Evolutionary conservation across 768 basidiomycete species (phyloP).

Genomic region (Pseudohyphozyma bogoriensis): DNA sequence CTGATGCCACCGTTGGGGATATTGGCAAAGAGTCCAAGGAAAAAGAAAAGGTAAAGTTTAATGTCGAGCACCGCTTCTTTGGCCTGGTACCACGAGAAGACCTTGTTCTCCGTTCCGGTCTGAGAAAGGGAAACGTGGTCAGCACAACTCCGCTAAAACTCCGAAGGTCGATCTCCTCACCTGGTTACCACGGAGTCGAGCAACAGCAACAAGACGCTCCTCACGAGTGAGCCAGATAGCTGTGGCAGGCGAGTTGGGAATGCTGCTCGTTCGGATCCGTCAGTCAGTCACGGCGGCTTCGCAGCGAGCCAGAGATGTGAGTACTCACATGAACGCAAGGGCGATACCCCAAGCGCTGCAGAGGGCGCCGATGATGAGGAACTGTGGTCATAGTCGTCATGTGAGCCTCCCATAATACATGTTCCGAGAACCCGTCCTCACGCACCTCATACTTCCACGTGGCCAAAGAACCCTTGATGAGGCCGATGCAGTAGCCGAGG

Average conservation of each 20-base stretch:
- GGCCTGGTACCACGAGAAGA: slow-evolving; percentile 3
- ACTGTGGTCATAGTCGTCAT: too few species aligned
- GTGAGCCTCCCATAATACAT: too few species aligned
- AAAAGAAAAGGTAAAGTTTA: slow-evolving; percentile 3
- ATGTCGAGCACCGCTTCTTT: too few species aligned
- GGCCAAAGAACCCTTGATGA: slow-evolving; percentile 9
- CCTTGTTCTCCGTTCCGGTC: slow-evolving; percentile 3
- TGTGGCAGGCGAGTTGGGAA: slow-evolving; percentile 23
- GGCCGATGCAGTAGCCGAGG: too few species aligned
- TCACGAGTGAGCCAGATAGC: slow-evolving; percentile 36
- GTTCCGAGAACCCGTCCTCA: too few species aligned
- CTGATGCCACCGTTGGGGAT: slow-evolving; percentile 7
- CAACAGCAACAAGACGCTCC: slow-evolving; percentile 38
- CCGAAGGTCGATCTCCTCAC: too few species aligned
- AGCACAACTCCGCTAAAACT: too few species aligned
- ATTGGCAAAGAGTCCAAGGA: slow-evolving; percentile 6
- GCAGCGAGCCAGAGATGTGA: too few species aligned
- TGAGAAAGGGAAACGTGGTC: too few species aligned
- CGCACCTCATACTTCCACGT: slow-evolving; percentile 24
- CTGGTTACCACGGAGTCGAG: slow-evolving; percentile 37
- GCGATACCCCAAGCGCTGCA: slow-evolving; percentile 20
- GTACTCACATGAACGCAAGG: slow-evolving; percentile 19
- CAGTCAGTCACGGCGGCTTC: too few species aligned
- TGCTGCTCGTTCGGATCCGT: too few species aligned
- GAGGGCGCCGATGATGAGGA: slow-evolving; percentile 17